Percentiles rank a stretch among this genome's conserved stretches.
Evolutionary conservation across 148 eudicot species (phyloP).

Genomic region (Fallopia convolvulus): DNA sequence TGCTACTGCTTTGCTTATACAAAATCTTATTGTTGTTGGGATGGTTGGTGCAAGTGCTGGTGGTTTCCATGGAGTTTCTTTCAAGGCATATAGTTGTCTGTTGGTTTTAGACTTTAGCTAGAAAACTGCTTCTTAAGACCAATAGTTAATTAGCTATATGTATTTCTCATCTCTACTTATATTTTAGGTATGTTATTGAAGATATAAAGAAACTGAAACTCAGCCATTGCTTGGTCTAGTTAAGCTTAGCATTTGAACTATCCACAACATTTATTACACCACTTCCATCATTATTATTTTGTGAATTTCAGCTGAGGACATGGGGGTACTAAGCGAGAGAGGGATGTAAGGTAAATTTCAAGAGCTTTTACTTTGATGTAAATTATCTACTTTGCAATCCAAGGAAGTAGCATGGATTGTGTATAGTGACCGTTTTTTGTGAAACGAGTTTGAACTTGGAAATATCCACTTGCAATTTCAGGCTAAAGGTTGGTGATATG

Average conservation of each 20-base stretch:
- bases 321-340: conserved; percentile 80
- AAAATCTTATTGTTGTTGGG: conserved; percentile 4
- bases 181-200: conserved; percentile 9
- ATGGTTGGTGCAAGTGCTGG: conserved; percentile 13
- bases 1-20: not conserved
- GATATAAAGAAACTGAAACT: not conserved
- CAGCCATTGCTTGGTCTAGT: not conserved
- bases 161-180: not conserved
- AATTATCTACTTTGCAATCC: not conserved
- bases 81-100: conserved; percentile 11
- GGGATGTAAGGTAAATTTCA: conserved; percentile 65
- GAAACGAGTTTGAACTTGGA: not conserved
- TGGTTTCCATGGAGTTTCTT: conserved; percentile 13
- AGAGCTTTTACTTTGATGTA: too few species aligned
- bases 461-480: conserved; percentile 13
- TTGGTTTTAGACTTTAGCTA: conserved; percentile 1
- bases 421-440: not conserved
- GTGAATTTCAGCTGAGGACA: conserved; percentile 74
- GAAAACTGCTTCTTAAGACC: conserved; percentile 3
- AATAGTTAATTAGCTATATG: not conserved
- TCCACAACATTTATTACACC: not conserved
- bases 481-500: conserved; percentile 62
- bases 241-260: conserved; percentile 2
- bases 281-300: not conserved
- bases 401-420: not conserved